Base-by-base conservation (phyloP, 805 yeast species). In the Nakazawaea holstii region DNA sequence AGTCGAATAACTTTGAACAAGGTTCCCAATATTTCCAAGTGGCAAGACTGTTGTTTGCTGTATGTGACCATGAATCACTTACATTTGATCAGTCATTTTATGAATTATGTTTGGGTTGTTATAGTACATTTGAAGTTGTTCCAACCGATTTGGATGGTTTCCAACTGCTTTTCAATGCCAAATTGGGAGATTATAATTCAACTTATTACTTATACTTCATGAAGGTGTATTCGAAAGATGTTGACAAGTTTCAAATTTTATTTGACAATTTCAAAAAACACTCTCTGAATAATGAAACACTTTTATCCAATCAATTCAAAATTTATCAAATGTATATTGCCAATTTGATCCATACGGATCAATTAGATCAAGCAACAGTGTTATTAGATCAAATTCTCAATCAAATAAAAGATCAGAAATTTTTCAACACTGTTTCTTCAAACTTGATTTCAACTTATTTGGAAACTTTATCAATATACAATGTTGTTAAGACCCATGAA, bases 301-400 rank as follows among this genome's bases (percentile, higher is more conserved):
- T 48, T 4, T 24, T 42, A 24, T 51, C 57, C 1, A 56, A 68
- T 32, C 81, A 79, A 53, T 76, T 70, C 53, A 58, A 62, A 28
- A 70, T 82, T 29, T 83, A 82, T 57, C 62, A 78, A 1, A 61
- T 67, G 38, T 64, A 80, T 49, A 68, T 84, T 31, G 71, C 78
- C 30, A 70, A 83, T 1, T 65, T 84, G 46, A 69, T 80, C 8
- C 65, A 67, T 42, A 73, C 76, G 36, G 75, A 73, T 33, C 76
- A 80, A 52, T 53, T 71, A 30, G 66, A 68, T 8, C 55, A 73
- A 35, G 82, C 89, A 3, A 71, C 84, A 1, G 68, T 73, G 50
- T 72, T 83, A 45, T 63, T 85, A 53, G 86, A 84, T 57, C 67
- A 72, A 35, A 67, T 83, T 7, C 59, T 84, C 37, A 56, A 67